Base-by-base conservation (phyloP, 768 basidiomycete genomes). In the Boletus rex-veris region DNA sequence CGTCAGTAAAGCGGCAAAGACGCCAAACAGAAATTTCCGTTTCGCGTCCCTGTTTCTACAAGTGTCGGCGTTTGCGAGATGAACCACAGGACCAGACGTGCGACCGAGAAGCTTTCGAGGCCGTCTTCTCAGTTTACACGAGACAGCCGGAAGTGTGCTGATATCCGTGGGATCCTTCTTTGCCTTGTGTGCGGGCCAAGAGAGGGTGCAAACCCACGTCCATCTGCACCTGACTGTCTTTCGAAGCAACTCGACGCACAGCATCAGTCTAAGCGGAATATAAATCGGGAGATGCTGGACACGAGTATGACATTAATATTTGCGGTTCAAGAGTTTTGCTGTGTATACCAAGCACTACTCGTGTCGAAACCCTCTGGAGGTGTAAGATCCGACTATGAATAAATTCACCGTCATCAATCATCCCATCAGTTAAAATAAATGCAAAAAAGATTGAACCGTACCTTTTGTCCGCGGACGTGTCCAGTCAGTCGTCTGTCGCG, bases 401-500 rank as follows among this genome's bases (percentile, higher is more conserved):
- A 48, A 18, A 11, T 41, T 28, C 18, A 47, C 50, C 35, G 39
- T 41, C 33, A 43, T 42, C 16, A n/a, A 38, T 18, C 15, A 36
- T 12, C 12, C 35, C 15, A 0, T 36, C 35, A 16, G 35, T 36
- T 10, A 38, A 21, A 11, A 40, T 39, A 14, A 12, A 24, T 24
- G 24, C 4, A 24, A 21, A 31, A 31, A 33, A 0, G 31, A 33
- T 33, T 12, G 12, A 9, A 28, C 44, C 91, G 64, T 69, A 95
- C 95, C 68, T 80, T 79, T 70, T 98, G 96, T 50, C 92, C 92
- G 59, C 96, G 82, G 63, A 74, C 64, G 66, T 90, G 88, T 12
- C 96, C 96, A 3, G 94, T 97, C 65, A 98, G 71, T 58, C 90
- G 79, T 65, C 80, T 78, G 75, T 98, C 96, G 52, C 96, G 79